Conservation (phyloP, 176 grass and related monocot species). For the Avena sativa region DNA sequence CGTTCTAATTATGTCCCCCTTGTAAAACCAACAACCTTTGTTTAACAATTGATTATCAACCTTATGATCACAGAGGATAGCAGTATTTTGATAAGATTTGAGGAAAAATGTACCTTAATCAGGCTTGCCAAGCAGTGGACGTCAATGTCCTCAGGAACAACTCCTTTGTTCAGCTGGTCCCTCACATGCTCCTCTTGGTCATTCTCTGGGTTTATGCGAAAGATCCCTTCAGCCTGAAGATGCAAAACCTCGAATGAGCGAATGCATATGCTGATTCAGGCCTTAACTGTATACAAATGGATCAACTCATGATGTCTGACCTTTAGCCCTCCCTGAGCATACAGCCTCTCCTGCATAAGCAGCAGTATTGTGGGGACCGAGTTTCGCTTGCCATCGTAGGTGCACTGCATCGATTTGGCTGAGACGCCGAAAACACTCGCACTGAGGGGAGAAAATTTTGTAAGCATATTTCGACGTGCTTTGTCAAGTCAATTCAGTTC, state of each 20-base stretch:
- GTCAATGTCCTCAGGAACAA: conserved; percentile 85
- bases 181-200: conserved; percentile 89
- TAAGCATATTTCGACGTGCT: background rate
- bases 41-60: background rate
- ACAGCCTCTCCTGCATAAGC: conserved; percentile 88
- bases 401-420: conserved; percentile 92
- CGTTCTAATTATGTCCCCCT: conserved; percentile 4
- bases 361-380: conserved; percentile 90
- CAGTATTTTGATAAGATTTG: background rate
- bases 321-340: conserved; percentile 82
- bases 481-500: background rate
- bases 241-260: background rate
- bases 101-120: conserved; percentile 70
- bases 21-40: background rate
- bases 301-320: conserved; percentile 27
- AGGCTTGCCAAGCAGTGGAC: conserved; percentile 90
- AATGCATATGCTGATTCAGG: background rate
- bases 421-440: conserved; percentile 92
- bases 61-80: background rate
- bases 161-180: conserved; percentile 77
- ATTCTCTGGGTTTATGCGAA: conserved; percentile 93
- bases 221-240: conserved; percentile 89
- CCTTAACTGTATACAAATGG: background rate
- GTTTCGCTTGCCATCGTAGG: conserved; percentile 77
- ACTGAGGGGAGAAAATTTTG: conserved; percentile 30